Conservation (phyloP, 1,284 basidiomycete genomes). For the Puccinia polysora region DNA sequence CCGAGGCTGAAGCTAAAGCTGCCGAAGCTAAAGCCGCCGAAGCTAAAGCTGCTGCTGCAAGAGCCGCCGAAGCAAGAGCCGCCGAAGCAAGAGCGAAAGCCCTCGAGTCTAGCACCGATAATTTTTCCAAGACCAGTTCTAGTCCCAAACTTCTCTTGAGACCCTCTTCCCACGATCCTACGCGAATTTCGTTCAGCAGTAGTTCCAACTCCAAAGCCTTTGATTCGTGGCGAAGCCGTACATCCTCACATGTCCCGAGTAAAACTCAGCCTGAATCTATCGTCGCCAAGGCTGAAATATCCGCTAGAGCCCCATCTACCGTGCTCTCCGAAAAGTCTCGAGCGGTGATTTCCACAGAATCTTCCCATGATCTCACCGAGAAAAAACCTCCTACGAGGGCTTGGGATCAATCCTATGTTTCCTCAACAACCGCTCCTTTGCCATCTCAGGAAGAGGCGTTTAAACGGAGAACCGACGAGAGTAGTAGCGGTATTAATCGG, state of each 20-base stretch:
- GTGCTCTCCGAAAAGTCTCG: background rate
- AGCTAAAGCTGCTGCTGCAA: background rate
- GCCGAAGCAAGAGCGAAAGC: background rate
- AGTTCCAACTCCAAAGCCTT: slow-evolving; percentile 14
- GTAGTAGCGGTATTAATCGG: background rate
- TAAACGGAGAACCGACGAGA: slow-evolving; percentile 12
- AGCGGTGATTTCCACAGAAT: background rate
- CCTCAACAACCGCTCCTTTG: background rate
- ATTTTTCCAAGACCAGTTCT: background rate
- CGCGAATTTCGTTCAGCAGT: background rate
- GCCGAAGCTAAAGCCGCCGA: too few relatives aligned
- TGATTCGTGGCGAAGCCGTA: slow-evolving; percentile 30
- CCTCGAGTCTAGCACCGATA: slow-evolving; percentile 8
- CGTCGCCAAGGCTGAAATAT: background rate
- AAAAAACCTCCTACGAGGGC: background rate
- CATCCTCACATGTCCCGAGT: background rate
- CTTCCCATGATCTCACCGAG: background rate
- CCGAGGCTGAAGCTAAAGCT: slow-evolving; percentile 1
- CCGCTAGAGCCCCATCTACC: slow-evolving; percentile 2
- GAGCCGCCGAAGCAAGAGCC: slow-evolving; percentile 9
- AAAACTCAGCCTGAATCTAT: background rate
- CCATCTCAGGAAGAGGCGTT: slow-evolving; percentile 38
- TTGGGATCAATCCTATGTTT: background rate
- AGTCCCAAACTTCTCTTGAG: slow-evolving; percentile 13
- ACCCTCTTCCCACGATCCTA: slow-evolving; percentile 7